Percentiles rank a stretch among this genome's conserved stretches.
Conservation (phyloP, 306 rosid species). For the Citrullus colocynthis region DNA sequence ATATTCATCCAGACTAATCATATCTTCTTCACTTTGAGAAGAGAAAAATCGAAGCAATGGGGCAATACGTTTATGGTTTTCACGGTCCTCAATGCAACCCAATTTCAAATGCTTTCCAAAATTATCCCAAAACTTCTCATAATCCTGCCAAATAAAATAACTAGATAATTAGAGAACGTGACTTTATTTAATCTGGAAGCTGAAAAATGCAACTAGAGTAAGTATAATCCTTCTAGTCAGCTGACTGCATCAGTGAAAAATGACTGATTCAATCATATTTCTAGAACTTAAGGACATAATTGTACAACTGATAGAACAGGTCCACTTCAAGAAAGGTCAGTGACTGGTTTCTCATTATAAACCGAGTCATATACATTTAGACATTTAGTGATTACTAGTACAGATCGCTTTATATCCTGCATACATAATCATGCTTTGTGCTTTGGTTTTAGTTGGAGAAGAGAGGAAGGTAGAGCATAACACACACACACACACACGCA, state of each 20-base stretch:
- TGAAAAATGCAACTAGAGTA: not conserved
- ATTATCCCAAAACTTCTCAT: conserved; percentile 87
- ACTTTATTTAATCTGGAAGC: not conserved
- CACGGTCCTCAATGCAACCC: conserved; percentile 98
- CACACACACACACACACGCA: not conserved
- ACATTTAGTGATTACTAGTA: not conserved
- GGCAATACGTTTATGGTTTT: conserved; percentile 91
- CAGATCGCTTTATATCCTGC: not conserved
- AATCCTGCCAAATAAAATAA: conserved; percentile 48
- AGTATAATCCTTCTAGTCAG: not conserved
- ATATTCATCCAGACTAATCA: conserved; percentile 90
- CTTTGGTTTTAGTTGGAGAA: not conserved
- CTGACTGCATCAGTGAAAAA: not conserved
- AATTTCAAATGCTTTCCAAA: conserved; percentile 86
- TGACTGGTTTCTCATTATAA: no score
- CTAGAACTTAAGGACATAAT: not conserved
- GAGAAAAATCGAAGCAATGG: conserved; percentile 92
- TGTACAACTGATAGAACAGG: no score
- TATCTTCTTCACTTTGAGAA: conserved; percentile 70
- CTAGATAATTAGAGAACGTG: not conserved
- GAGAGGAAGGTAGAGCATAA: not conserved
- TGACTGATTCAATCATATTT: not conserved
- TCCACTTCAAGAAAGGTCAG: no score
- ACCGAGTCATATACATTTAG: not conserved
- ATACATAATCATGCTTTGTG: not conserved